phyloP scores from a whole-genome alignment of 371 early-diverging fungal species.

The Apophysomyces ossiformis region DNA sequence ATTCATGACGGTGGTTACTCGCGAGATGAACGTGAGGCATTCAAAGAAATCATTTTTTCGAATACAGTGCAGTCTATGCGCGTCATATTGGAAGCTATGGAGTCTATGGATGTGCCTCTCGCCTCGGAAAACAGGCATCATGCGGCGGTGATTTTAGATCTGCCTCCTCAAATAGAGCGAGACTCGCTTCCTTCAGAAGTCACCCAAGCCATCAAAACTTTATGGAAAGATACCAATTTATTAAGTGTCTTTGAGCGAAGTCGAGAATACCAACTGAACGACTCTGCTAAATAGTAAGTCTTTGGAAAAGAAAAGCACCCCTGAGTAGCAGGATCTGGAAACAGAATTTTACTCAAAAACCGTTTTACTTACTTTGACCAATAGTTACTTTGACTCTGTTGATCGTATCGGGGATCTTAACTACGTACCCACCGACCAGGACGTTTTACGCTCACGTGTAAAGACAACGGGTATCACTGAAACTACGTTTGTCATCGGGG shows the following conservation, averaged over 20 bases:
- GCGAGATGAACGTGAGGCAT: conserved; percentile 83
- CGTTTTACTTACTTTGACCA: conserved; percentile 4
- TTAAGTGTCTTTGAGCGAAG: conserved; percentile 81
- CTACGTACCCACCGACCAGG: conserved; percentile 90
- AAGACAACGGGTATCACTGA: conserved; percentile 93
- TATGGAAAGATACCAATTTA: conserved; percentile 89
- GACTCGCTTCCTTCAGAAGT: conserved; percentile 80
- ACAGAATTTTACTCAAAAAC: too few relatives aligned
- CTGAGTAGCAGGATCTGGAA: too few relatives aligned
- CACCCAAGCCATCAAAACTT: conserved; percentile 72
- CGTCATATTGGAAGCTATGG: conserved; percentile 95
- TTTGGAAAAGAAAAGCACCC: neutral
- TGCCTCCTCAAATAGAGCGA: conserved; percentile 84
- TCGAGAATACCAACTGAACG: conserved; percentile 95
- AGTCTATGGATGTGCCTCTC: conserved; percentile 72
- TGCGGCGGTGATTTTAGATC: conserved; percentile 70
- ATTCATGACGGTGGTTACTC: conserved; percentile 95
- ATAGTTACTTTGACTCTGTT: conserved; percentile 89
- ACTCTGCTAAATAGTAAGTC: conserved; percentile 88
- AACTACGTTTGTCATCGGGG: conserved; percentile 83
- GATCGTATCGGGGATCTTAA: conserved; percentile 82
- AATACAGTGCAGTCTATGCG: conserved; percentile 95
- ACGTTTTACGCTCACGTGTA: conserved; percentile 84
- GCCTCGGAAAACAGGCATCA: conserved; percentile 66
- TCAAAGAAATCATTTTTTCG: conserved; percentile 92